Conservation (phyloP, 1,139 yeast genomes). For the Nakaseomyces bracarensis region DNA sequence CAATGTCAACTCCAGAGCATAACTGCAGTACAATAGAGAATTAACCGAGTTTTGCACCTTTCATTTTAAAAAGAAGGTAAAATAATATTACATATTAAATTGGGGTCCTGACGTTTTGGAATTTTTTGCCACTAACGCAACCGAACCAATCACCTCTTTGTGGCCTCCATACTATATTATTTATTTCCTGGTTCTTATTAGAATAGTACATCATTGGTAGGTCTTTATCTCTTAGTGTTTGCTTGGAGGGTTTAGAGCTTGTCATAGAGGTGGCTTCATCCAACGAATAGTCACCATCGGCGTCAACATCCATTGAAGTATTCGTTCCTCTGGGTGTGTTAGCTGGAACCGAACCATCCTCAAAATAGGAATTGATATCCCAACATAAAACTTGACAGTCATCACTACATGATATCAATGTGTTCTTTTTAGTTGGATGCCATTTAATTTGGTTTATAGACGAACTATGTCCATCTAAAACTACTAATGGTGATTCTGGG, state of each 20-base stretch:
- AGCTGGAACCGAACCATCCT: constrained; percentile 8
- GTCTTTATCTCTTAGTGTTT: constrained; percentile 14
- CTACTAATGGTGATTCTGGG: constrained; percentile 73
- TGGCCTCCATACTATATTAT: constrained; percentile 66
- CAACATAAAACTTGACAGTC: constrained; percentile 86
- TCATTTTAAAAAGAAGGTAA: background rate
- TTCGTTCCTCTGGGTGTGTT: constrained; percentile 7
- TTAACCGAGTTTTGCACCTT: background rate
- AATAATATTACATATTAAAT: constrained; percentile 4
- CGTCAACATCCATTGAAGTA: background rate
- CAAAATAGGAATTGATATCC: constrained; percentile 46
- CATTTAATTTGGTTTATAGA: constrained; percentile 68
- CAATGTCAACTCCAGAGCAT: background rate
- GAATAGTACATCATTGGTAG: constrained; percentile 25
- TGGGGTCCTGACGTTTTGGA: constrained; percentile 50
- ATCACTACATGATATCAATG: constrained; percentile 71
- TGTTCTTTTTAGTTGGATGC: constrained; percentile 67
- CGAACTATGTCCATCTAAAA: constrained; percentile 58
- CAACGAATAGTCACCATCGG: constrained; percentile 5
- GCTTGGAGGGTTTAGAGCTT: background rate
- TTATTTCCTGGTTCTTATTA: constrained; percentile 40
- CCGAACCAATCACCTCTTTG: constrained; percentile 71
- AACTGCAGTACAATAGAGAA: too few relatives aligned
- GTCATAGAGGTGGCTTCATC: background rate
- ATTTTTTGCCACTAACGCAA: constrained; percentile 67